A percentile compares a stretch with the other conserved stretches of the same genome.
These are phyloP conservation scores for Rugonectria rugulosa DNA, from an alignment of 2,329 filamentous ascomycete species.

Conservation along the genomic window DNA sequence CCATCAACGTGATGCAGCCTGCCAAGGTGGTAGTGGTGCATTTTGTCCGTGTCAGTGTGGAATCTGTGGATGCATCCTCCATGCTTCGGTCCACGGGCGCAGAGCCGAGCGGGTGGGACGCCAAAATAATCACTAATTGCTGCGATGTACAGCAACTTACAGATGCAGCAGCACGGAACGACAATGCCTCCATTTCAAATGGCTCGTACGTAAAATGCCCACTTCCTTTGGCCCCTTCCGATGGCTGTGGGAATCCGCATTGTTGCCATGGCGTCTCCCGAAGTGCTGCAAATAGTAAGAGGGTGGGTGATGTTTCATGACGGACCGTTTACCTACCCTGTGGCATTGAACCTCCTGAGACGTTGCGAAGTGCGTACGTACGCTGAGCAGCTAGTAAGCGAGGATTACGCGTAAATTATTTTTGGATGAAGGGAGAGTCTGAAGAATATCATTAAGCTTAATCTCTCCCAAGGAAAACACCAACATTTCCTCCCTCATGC, in stretches of 20 bases:
- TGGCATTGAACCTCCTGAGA: neutral
- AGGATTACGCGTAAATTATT: neutral
- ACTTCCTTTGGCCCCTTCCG: neutral
- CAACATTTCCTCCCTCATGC: no score
- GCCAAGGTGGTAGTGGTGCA: neutral
- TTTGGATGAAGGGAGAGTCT: neutral
- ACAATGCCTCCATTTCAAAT: conserved; percentile 1
- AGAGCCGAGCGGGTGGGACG: neutral
- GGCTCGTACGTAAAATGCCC: conserved; percentile 9
- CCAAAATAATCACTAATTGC: neutral
- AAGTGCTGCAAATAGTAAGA: no score
- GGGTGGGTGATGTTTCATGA: neutral
- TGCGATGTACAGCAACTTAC: no score
- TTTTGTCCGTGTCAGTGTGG: no score
- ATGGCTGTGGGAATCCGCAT: neutral
- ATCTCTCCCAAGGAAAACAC: neutral
- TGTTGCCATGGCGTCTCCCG: conserved; percentile 3
- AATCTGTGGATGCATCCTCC: neutral
- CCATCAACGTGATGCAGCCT: neutral
- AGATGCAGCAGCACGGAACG: neutral
- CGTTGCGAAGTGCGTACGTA: neutral
- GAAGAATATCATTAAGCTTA: neutral
- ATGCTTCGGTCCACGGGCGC: neutral
- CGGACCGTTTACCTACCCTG: neutral
- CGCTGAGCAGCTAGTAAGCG: neutral